These are phyloP conservation scores for Sporisorium scitamineum DNA, from an alignment of 1,284 basidiomycete species.

Conservation along the genomic window DNA sequence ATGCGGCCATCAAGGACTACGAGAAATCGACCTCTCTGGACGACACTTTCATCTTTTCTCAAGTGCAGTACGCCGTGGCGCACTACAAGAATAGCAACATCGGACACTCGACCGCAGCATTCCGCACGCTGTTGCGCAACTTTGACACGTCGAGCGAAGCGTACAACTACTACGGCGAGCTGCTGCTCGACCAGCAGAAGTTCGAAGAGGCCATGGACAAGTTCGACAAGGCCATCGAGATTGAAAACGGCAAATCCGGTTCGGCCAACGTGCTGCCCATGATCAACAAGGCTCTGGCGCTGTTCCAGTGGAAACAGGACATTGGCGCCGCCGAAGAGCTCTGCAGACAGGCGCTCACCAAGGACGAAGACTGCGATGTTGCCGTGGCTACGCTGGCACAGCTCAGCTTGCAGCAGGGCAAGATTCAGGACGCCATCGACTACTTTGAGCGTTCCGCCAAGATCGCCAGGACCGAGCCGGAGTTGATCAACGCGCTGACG, in stretches of 20 bases:
- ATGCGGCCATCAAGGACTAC: conserved; percentile 88
- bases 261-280: conserved; percentile 74
- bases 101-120: conserved; percentile 86
- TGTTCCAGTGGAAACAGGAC: conserved; percentile 97
- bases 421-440: conserved; percentile 85
- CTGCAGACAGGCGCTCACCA: conserved; percentile 85
- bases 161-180: conserved; percentile 82
- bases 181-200: conserved; percentile 90
- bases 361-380: conserved; percentile 91
- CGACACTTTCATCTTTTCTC: conserved; percentile 87
- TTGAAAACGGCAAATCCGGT: conserved; percentile 75
- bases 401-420: conserved; percentile 89
- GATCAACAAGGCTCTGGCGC: conserved; percentile 95
- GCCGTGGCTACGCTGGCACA: conserved; percentile 96
- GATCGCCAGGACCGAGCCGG: conserved; percentile 89
- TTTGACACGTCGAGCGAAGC: conserved; percentile 63
- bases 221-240: conserved; percentile 91
- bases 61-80: conserved; percentile 96
- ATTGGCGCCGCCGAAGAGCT: conserved; percentile 83
- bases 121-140: conserved; percentile 73
- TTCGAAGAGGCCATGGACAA: conserved; percentile 93
- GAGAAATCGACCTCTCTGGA: conserved; percentile 87
- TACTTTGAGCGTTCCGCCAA: conserved; percentile 88
- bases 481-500: conserved; percentile 88
- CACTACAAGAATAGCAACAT: conserved; percentile 90